Base-by-base conservation (phyloP, 106 monocot species). In the Acorus gramineus region DNA sequence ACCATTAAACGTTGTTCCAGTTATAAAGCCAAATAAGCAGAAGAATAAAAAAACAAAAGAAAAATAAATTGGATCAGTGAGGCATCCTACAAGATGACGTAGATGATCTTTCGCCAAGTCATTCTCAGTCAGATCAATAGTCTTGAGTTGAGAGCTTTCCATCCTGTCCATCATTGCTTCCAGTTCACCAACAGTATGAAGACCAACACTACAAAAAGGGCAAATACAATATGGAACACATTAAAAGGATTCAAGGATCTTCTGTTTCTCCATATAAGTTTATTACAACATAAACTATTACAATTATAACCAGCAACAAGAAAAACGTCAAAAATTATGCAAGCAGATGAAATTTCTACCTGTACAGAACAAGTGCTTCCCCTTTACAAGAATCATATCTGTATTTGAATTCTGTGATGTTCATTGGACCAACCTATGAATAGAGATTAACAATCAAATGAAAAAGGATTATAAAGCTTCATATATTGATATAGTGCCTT, bases 401-500 rank as follows among this genome's bases (percentile, higher is more conserved):
- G 69, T 99, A 99, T 55, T 85, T 99, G 59, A 99, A 99, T 63
- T 99, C 98, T 56, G 98, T 99, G 53, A 99, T 99, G 67, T 99
- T 99, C 60, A 99, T 73, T 42, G 61, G 67, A 28, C 98, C 98
- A 69, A 99, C 92, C 98, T 99, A 67, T 62, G 69, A 77, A 10
- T 28, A 28, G 28, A 28, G 28, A 28, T 28, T 28, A 28, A 28
- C 28, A 28, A 28, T 28, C 28, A 28, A 28, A 28, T 28, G 28
- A 28, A 28, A 28, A 28, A 28, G 28, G 28, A 28, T 28, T 28
- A 28, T 28, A 28, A 28, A 28, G 28, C 28, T 28, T 28, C 28
- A 3, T 55, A n/a, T 4, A 14, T 49, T 48, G 44, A 44, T 44
- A 14, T 44, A 42, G 67, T 60, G 4, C 4, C 43, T 44, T 10